Evolutionary conservation across 768 basidiomycete species (phyloP).

Genomic region (Cyclocybe aegerita): DNA sequence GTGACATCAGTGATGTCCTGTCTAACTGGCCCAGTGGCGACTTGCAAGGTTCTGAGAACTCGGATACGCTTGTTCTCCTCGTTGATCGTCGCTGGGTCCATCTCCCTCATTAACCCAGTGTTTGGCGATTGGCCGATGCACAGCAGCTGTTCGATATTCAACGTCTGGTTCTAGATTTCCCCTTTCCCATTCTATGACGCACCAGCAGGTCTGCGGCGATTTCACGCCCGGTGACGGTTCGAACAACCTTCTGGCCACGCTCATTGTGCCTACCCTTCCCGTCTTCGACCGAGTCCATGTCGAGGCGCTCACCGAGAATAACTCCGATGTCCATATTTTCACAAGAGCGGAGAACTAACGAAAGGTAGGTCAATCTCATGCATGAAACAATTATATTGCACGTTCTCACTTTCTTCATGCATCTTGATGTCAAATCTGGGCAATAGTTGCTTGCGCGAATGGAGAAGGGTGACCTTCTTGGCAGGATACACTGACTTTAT

Average conservation of each 20-base stretch:
- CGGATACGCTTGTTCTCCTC: conserved; percentile 36
- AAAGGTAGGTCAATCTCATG: neutral
- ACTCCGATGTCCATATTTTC: conserved; percentile 44
- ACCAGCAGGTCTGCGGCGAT: conserved; percentile 56
- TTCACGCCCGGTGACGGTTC: conserved; percentile 48
- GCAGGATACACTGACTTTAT: conserved; percentile 52
- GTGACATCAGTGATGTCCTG: conserved; percentile 9
- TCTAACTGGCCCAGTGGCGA: conserved; percentile 27
- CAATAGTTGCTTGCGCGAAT: conserved; percentile 53
- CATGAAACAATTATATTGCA: neutral
- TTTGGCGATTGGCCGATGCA: conserved; percentile 66
- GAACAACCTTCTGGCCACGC: conserved; percentile 33
- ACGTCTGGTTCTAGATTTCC: neutral
- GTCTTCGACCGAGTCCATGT: conserved; percentile 35
- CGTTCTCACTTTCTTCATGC: conserved; percentile 47
- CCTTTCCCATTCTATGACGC: conserved; percentile 15
- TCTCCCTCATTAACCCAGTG: conserved; percentile 40
- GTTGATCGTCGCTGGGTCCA: conserved; percentile 42
- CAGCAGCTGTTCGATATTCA: conserved; percentile 37
- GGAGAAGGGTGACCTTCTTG: conserved; percentile 57
- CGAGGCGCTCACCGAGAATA: conserved; percentile 55
- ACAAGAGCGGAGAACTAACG: conserved; percentile 35
- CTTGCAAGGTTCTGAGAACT: conserved; percentile 53
- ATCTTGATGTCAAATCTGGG: conserved; percentile 52
- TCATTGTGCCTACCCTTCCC: conserved; percentile 23